Evolutionary conservation across 345 rosid species (phyloP), one percentile per base, ranked within the genome.

Genomic region (Aegle marmelos): DNA sequence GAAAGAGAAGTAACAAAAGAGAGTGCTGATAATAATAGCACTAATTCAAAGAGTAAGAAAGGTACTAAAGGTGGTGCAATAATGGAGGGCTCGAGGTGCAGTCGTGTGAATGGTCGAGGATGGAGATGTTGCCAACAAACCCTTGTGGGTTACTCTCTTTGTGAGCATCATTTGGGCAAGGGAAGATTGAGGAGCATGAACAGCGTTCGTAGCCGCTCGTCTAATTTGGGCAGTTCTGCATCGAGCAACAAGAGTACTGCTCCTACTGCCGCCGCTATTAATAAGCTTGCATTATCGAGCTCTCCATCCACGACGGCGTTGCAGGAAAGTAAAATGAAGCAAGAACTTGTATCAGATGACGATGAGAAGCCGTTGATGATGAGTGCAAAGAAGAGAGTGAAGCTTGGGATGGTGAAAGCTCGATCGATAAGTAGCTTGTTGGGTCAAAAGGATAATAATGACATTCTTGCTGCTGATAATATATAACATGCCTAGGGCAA

Each of bases 91-190:
- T 94, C 99, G 37, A 67, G 98, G 80, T 96, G 98, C 87, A 96
- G 97, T 81, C 92, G 99, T 2, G 97, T 92, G 21, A 96, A 96
- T 37, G 99, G 99, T 39, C 85, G 97, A 81, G 99, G 99, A 65
- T 94, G 99, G 99, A 87, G 99, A 78, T 96, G 99, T 62, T 89
- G 94, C 72, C 98, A 94, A 50, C 98, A 87, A 83, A 96, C 99
- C 6, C 93, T 96, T 39, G 92, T 89, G 34, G 98, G 98, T 5
- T 96, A 96, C 80, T 94, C 98, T 0, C 93, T 96, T 31, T 96
- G 99, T 68, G 99, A 92, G 87, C 98, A 96, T 84, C 99, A 96
- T 78, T 78, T 96, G 50, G 99, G 99, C 3, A 96, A 96, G 83
- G 99, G 98, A 63, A 88, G 99, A 79, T 89, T 96, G 0, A 83